A percentile compares a stretch with the other conserved stretches of the same genome.
Conservation (phyloP, 208 protist species). For the Crithidia fasciculata region DNA sequence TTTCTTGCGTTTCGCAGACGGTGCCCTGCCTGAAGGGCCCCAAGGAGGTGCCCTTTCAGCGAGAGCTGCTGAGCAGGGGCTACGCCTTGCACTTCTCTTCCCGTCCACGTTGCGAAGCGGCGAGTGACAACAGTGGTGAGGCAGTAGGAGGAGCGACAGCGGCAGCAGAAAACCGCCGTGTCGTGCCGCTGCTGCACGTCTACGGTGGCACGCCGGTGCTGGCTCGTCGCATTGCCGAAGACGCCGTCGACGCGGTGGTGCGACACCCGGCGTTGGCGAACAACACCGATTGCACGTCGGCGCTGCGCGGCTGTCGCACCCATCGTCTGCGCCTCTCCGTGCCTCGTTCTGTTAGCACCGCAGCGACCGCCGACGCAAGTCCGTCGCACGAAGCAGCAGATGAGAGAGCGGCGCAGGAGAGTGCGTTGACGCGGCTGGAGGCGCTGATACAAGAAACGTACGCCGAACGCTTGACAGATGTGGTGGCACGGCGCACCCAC, state of each 20-base stretch:
- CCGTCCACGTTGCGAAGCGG: not conserved
- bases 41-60: constrained; percentile 43
- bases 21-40: constrained; percentile 51
- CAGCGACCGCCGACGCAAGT: not conserved
- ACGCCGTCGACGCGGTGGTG: constrained; percentile 56
- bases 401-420: not conserved
- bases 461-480: constrained; percentile 69
- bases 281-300: not conserved
- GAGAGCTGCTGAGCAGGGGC: constrained; percentile 47
- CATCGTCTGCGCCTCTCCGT: constrained; percentile 30
- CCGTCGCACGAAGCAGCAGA: no score
- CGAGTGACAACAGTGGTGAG: not conserved
- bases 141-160: not conserved
- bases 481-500: constrained; percentile 70
- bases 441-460: constrained; percentile 52
- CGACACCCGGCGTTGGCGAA: constrained; percentile 24
- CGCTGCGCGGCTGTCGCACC: constrained; percentile 41
- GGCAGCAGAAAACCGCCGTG: not conserved
- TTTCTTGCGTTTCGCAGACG: constrained; percentile 68
- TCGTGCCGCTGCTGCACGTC: constrained; percentile 58
- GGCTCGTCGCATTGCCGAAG: constrained; percentile 66
- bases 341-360: not conserved
- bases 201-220: constrained; percentile 69
- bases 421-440: constrained; percentile 23
- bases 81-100: constrained; percentile 57